Percentiles rank a stretch among this genome's conserved stretches.
Evolutionary conservation across 2,329 filamentous ascomycete species (phyloP).

Genomic region (Elsinoe perseae): DNA sequence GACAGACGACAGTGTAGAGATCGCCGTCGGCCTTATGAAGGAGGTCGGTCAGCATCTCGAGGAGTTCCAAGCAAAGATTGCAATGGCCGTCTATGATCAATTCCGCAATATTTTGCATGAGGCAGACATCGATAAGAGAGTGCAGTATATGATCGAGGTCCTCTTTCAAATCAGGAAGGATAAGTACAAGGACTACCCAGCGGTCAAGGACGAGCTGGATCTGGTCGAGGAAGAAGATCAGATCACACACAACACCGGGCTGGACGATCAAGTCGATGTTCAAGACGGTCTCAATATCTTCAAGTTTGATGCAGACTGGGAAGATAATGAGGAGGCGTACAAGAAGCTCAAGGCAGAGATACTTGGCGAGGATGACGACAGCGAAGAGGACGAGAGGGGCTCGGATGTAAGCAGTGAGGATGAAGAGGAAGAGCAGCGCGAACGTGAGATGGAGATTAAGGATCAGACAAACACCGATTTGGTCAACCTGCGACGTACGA

Average conservation of each 20-base stretch:
- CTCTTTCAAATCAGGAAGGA: slow-evolving; percentile 95
- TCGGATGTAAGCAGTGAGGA: slow-evolving; percentile 40
- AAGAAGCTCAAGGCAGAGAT: slow-evolving; percentile 88
- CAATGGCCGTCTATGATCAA: slow-evolving; percentile 87
- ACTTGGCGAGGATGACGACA: slow-evolving; percentile 69
- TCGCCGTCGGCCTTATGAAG: slow-evolving; percentile 84
- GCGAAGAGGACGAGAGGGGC: slow-evolving; percentile 58
- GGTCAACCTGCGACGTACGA: slow-evolving; percentile 84
- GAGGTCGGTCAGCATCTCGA: slow-evolving; percentile 92
- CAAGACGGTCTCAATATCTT: slow-evolving; percentile 91
- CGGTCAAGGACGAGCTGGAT: slow-evolving; percentile 86
- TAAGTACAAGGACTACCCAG: slow-evolving; percentile 89
- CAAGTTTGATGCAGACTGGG: slow-evolving; percentile 84
- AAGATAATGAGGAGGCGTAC: slow-evolving; percentile 85
- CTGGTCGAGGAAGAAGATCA: slow-evolving; percentile 96
- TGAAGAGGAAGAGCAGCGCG: slow-evolving; percentile 61
- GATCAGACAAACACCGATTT: slow-evolving; percentile 95
- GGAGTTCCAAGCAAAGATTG: slow-evolving; percentile 86
- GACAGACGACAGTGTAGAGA: slow-evolving; percentile 95
- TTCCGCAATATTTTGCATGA: slow-evolving; percentile 94
- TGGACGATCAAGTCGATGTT: slow-evolving; percentile 77
- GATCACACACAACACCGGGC: slow-evolving; percentile 76
- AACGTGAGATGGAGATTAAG: slow-evolving; percentile 88
- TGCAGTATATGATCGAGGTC: slow-evolving; percentile 99
- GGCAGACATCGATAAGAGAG: slow-evolving; percentile 91